Percentiles rank a stretch among this genome's conserved stretches.
phyloP scores from a whole-genome alignment of 495 filamentous ascomycete genomes.

The Parathielavia appendiculata region DNA sequence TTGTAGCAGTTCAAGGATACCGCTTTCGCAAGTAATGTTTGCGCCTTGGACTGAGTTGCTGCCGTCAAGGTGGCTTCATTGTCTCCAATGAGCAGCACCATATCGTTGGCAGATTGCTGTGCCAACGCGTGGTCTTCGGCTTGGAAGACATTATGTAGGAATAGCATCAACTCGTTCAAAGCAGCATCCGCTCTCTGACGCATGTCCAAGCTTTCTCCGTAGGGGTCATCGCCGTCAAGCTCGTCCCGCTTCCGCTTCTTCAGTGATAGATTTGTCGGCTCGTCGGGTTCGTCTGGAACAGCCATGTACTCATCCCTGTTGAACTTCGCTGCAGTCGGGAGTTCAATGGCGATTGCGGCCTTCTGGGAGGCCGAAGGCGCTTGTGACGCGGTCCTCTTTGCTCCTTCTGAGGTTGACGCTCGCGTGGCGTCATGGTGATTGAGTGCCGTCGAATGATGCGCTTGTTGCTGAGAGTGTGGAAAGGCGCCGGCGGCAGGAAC shows the following conservation, averaged over 20 bases:
- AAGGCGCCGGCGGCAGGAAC: not conserved
- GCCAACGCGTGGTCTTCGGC: conserved; percentile 62
- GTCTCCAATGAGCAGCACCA: conserved; percentile 44
- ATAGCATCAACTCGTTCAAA: conserved; percentile 58
- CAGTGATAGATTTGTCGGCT: conserved; percentile 35
- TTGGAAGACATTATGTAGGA: conserved; percentile 69
- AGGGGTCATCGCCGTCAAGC: conserved; percentile 40
- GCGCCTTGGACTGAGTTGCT: conserved; percentile 60
- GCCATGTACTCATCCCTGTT: conserved; percentile 39
- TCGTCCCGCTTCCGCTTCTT: conserved; percentile 38
- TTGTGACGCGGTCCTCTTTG: conserved; percentile 13
- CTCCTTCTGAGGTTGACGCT: not conserved
- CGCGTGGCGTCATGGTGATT: not conserved
- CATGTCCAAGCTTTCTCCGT: conserved; percentile 58
- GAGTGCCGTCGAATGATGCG: not conserved
- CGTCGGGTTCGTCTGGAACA: conserved; percentile 40
- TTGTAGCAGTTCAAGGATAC: conserved; percentile 61
- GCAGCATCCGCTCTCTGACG: conserved; percentile 73
- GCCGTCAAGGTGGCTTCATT: conserved; percentile 58
- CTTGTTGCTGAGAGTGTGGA: conserved; percentile 2
- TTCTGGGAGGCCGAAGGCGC: conserved; percentile 15
- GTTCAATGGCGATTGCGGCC: conserved; percentile 35
- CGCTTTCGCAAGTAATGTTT: conserved; percentile 65
- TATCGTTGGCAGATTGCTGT: conserved; percentile 39
- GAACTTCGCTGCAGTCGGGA: conserved; percentile 30